These are phyloP conservation scores for Colletotrichum paranaense DNA, from an alignment of 2,329 filamentous ascomycete genomes.

Conservation along the genomic window DNA sequence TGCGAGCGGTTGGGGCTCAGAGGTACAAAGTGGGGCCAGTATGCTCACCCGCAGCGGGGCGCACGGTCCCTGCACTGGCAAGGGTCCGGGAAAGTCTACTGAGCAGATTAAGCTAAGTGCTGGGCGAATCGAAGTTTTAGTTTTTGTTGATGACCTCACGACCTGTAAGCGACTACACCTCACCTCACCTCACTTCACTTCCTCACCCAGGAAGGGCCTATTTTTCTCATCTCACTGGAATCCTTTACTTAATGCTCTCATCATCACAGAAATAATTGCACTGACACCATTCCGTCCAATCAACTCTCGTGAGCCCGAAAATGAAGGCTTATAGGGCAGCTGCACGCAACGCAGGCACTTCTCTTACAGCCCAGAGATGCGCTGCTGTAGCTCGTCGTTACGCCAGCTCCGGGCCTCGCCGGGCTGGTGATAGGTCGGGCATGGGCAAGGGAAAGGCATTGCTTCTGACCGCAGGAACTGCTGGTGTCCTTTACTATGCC, in stretches of 20 bases:
- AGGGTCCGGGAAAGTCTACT: conserved; percentile 23
- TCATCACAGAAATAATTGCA: background rate
- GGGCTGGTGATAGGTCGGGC: conserved; percentile 5
- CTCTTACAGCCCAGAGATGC: conserved; percentile 31
- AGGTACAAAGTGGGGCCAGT: conserved; percentile 6
- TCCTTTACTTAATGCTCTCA: conserved; percentile 6
- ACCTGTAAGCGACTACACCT: conserved; percentile 32
- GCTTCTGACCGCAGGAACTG: conserved; percentile 41
- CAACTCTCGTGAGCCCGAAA: background rate
- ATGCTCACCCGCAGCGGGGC: conserved; percentile 27
- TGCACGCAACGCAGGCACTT: conserved; percentile 21
- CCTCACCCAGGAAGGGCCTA: background rate
- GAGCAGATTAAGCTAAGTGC: conserved; percentile 23
- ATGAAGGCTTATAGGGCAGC: conserved; percentile 31
- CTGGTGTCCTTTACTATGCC: conserved; percentile 52
- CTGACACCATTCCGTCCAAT: background rate
- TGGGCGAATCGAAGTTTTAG: conserved; percentile 35
- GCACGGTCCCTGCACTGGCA: conserved; percentile 28
- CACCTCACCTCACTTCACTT: background rate
- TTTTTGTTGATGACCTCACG: conserved; percentile 37
- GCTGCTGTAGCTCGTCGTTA: conserved; percentile 23
- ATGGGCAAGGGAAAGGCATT: conserved; percentile 5
- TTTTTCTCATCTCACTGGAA: background rate
- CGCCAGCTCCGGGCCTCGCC: conserved; percentile 20
- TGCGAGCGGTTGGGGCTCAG: background rate